A percentile compares a stretch with the other conserved stretches of the same genome.
Evolutionary conservation across 306 rosid species (phyloP).

Genomic region (Glycyrrhiza uralensis): DNA sequence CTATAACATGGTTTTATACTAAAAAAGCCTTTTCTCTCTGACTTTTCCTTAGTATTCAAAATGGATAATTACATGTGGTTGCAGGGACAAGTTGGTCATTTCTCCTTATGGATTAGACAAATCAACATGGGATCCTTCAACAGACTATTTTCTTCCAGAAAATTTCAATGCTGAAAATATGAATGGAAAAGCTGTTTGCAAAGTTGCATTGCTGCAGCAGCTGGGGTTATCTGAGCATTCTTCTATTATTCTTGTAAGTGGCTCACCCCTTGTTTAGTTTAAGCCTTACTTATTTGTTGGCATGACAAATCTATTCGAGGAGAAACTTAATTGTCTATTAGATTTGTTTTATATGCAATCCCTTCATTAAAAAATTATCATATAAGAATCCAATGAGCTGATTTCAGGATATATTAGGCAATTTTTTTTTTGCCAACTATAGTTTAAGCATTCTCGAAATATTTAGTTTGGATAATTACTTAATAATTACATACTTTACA

Average conservation of each 20-base stretch:
- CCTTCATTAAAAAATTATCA: not conserved
- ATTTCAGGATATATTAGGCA: not conserved
- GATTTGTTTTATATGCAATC: not conserved
- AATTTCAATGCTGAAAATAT: conserved; percentile 59
- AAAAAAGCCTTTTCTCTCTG: not conserved
- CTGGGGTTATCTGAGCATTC: conserved; percentile 53
- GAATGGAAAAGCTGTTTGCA: conserved; percentile 73
- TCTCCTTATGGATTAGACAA: conserved; percentile 72
- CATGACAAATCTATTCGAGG: not conserved
- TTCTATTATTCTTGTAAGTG: conserved; percentile 55
- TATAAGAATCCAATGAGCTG: not conserved
- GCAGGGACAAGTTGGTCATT: conserved; percentile 72
- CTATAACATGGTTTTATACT: conserved; percentile 3
- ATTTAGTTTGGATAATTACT: not conserved
- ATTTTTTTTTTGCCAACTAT: not conserved
- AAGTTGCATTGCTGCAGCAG: conserved; percentile 55
- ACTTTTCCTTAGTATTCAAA: conserved; percentile 6
- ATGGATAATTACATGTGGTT: conserved; percentile 26
- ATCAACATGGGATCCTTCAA: conserved; percentile 75
- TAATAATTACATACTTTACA: not conserved
- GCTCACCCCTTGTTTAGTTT: not conserved
- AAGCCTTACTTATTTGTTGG: conserved; percentile 3
- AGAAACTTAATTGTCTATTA: not conserved
- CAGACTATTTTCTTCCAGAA: conserved; percentile 64
- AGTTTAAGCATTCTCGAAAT: not conserved